Percentiles rank a stretch among this genome's conserved stretches.
phyloP scores from a whole-genome alignment of 31 red algal species.

The Pterothamnion heteromorphum region DNA sequence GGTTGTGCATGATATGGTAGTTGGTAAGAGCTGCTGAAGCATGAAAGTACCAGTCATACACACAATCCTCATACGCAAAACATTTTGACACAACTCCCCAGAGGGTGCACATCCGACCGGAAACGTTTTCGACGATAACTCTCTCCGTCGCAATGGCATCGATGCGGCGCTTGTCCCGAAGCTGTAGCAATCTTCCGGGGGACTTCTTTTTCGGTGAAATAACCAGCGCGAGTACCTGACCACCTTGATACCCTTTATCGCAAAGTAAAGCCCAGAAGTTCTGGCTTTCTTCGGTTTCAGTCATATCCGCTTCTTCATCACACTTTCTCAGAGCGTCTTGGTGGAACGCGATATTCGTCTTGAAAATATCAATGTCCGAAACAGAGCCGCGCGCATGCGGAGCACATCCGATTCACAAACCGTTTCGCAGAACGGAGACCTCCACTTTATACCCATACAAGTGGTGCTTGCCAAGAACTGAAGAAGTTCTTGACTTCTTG shows the following conservation, averaged over 20 bases:
- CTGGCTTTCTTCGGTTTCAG: not conserved
- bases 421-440: not conserved
- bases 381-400: not conserved
- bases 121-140: slow-evolving; percentile 4
- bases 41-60: too few species aligned
- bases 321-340: not conserved
- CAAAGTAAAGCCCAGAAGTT: not conserved
- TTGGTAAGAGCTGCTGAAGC: too few species aligned
- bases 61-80: too few species aligned
- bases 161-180: not conserved
- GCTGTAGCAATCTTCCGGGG: not conserved
- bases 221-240: not conserved
- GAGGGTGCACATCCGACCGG: not conserved
- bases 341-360: not conserved
- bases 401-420: not conserved
- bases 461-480: not conserved
- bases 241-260: not conserved
- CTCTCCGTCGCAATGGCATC: not conserved
- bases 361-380: not conserved
- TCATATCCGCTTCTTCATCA: not conserved
- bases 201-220: not conserved
- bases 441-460: not conserved
- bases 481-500: not conserved
- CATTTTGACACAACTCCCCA: too few species aligned
- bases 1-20: too few species aligned